These are phyloP conservation scores for Sonneratia caseolaris DNA, from an alignment of 345 rosid species.

Conservation along the genomic window DNA sequence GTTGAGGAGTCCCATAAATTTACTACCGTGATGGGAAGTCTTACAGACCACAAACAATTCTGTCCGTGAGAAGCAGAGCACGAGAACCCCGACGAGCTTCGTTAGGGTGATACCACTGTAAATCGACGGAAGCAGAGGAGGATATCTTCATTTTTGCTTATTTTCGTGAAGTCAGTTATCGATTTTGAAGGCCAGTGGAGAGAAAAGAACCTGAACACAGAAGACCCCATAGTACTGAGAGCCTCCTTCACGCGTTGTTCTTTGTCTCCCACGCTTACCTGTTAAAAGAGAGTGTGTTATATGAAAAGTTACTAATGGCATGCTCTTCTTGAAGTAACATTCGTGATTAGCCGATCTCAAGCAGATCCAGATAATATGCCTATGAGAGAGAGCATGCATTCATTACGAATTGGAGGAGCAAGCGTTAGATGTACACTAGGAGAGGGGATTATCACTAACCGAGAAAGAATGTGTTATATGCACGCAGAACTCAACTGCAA, in stretches of 20 bases:
- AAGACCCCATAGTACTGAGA: constrained; percentile 88
- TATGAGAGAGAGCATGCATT: background rate
- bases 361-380: no score
- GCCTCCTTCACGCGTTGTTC: constrained; percentile 81
- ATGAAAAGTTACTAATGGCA: no score
- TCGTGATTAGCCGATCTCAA: background rate
- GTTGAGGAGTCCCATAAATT: background rate
- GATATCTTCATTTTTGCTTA: background rate
- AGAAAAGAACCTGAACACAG: constrained; percentile 73
- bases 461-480: constrained; percentile 88
- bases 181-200: background rate
- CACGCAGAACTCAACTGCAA: constrained; percentile 92
- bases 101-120: constrained; percentile 90
- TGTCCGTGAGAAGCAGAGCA: constrained; percentile 88
- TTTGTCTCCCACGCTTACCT: constrained; percentile 70
- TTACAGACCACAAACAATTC: constrained; percentile 84
- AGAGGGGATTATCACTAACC: constrained; percentile 35
- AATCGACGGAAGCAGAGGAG: background rate
- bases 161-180: background rate
- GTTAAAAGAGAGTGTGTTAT: background rate
- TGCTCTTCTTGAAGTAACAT: background rate
- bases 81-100: constrained; percentile 87
- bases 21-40: background rate
- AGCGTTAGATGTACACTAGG: background rate
- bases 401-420: background rate